Evolutionary conservation across 768 basidiomycete species (phyloP).

Genomic region (Lentinula lateritia): DNA sequence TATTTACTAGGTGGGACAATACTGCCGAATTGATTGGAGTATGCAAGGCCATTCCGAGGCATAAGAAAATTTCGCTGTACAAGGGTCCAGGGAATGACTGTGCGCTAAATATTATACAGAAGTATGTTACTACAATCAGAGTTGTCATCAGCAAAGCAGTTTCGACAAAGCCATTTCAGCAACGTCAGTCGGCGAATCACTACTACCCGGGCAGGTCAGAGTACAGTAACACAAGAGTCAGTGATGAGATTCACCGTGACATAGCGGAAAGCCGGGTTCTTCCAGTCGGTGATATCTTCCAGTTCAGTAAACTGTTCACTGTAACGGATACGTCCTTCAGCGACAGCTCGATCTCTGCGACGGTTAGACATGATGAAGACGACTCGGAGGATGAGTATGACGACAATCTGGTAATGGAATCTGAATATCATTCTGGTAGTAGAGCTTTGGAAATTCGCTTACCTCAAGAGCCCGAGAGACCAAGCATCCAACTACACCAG

Average conservation of each 20-base stretch:
- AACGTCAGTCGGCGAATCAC: not conserved
- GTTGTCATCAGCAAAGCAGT: too few relatives aligned
- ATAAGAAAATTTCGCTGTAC: too few relatives aligned
- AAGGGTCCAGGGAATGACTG: too few relatives aligned
- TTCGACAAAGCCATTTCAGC: too few relatives aligned
- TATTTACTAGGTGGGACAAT: too few relatives aligned
- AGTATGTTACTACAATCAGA: too few relatives aligned
- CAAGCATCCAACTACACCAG: constrained; percentile 19
- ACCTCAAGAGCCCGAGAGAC: constrained; percentile 17
- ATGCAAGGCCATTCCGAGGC: too few relatives aligned
- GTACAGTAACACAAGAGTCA: too few relatives aligned
- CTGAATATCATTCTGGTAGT: not conserved
- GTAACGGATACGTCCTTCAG: constrained; percentile 16
- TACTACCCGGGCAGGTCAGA: not conserved
- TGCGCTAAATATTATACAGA: too few relatives aligned
- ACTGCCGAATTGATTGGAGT: too few relatives aligned
- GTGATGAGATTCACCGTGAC: constrained; percentile 2
- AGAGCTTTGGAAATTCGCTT: not conserved
- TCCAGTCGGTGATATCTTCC: constrained; percentile 19
- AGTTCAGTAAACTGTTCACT: constrained; percentile 12
- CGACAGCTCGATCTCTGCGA: constrained; percentile 14
- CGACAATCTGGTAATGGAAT: constrained; percentile 10
- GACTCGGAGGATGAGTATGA: constrained; percentile 18
- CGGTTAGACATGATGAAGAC: constrained; percentile 15
- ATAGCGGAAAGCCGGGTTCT: constrained; percentile 21